Evolutionary conservation across 352 stramenopile genomes (phyloP), one percentile per base, ranked within the genome.

Genomic region (Pythium guiyangense): DNA sequence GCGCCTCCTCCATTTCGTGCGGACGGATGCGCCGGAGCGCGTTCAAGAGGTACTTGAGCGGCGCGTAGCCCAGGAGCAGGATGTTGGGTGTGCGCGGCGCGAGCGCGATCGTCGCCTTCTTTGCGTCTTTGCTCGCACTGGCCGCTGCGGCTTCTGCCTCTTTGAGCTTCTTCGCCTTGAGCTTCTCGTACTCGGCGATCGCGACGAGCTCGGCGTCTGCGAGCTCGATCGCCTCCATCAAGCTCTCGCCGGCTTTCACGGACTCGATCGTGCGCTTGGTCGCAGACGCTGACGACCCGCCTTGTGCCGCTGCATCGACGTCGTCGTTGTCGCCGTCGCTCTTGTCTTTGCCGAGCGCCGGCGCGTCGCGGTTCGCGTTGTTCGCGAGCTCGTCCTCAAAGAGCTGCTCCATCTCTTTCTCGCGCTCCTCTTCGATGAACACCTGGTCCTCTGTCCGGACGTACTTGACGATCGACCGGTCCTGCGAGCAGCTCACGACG

Each of bases 391-490:
- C 94, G 34, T 96, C 78, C 34, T 97, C 96, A 66, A 99, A 98
- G 49, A 98, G 87, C 53, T 93, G 76, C 60, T 99, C 90, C 42
- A 98, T 73, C 62, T 98, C 92, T 59, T 96, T 90, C 60, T 99
- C 96, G 55, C 88, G 88, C 68, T 99, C 96, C 81, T 99, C 97
- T 55, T 99, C 96, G 15, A 99, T 79, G 62, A 99, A 99, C 10
- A 99, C 96, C 46, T 92, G 82, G 52, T 94, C 84, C 49, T 99
- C 95, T n/a, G 93, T 98, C 31, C 97, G 84, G 59, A 98, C 76
- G 82, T 98, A 99, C 54, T 99, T 94, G 63, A 96, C 86, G 29
- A 99, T 77, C 57, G 96, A 97, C 15, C 97, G 86, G 78, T 99
- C 97, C 73, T 99, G 96, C 52, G 96, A 97, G 45, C 84, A 97